These are phyloP conservation scores for Aspergillus biplanus DNA, from an alignment of 495 filamentous ascomycete species.

Conservation along the genomic window DNA sequence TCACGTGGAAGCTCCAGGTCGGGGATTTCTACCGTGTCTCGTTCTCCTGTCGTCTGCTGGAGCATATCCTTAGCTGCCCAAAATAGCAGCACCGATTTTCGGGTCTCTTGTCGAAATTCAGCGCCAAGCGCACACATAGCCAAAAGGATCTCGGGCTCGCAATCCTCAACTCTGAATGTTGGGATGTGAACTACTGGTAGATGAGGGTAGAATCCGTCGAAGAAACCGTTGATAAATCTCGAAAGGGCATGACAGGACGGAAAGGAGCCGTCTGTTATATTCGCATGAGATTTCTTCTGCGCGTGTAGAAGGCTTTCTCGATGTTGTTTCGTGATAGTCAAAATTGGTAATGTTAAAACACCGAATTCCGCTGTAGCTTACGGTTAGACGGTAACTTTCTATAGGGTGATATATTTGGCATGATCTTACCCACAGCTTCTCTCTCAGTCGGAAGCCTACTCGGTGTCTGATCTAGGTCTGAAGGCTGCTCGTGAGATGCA, in stretches of 20 bases:
- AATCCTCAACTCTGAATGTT: slow-evolving; percentile 29
- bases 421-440: background rate
- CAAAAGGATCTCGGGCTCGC: slow-evolving; percentile 26
- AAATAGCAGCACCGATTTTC: slow-evolving; percentile 21
- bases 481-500: background rate
- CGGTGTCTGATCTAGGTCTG: background rate
- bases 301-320: slow-evolving; percentile 13
- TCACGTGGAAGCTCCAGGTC: background rate
- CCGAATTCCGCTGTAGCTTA: slow-evolving; percentile 20
- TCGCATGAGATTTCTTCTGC: background rate
- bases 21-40: background rate
- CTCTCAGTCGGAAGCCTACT: background rate
- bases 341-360: slow-evolving; percentile 25
- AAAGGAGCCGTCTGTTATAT: background rate
- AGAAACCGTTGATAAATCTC: slow-evolving; percentile 28
- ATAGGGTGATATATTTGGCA: too few species aligned
- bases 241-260: slow-evolving; percentile 26
- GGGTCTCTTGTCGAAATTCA: slow-evolving; percentile 25
- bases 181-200: slow-evolving; percentile 34
- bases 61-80: slow-evolving; percentile 18
- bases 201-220: slow-evolving; percentile 29
- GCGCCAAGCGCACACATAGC: slow-evolving; percentile 35
- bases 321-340: slow-evolving; percentile 23
- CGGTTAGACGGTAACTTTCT: background rate
- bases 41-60: slow-evolving; percentile 4